Evolutionary conservation across 345 rosid genomes (phyloP), one percentile per base, ranked within the genome.

Genomic region (Melaleuca alternifolia): DNA sequence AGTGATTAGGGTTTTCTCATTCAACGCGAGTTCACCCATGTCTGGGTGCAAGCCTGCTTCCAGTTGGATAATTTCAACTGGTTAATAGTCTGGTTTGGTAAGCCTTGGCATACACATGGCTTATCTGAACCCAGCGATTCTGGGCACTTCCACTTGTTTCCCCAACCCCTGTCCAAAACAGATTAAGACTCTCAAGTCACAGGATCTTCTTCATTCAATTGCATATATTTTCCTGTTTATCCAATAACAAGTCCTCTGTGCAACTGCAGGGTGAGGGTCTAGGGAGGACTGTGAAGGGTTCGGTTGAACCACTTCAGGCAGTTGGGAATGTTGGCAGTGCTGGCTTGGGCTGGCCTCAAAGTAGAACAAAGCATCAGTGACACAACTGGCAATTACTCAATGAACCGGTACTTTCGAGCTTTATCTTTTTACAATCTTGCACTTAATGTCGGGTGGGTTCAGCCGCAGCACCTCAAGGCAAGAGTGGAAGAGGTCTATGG

Each of bases 281-380:
- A 26, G 97, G 99, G 65, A 92, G 89, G 87, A 88, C 89, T 18
- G 75, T 89, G 54, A 92, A 92, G 90, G 99, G 98, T 56, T 90
- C 93, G 92, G 89, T 93, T 13, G 93, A 92, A 88, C 98, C 98
- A 6, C 85, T 95, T 85, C 91, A 92, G 88, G 94, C 95, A 21
- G 91, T 89, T 53, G 95, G 99, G 83, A 95, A 95, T 87, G 88
- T 91, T 56, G 99, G 99, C 86, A 94, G 82, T 84, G 94, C 94
- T 62, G 99, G 99, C 37, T 77, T 96, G 53, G 98, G 98, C 12
- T 96, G 93, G 94, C 93, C 96, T 65, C 89, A 85, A 53, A 90
- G 88, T 77, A 91, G 93, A 90, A 88, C 85, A 50, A 87, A 85
- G 83, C 90, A 48, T 48, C 23, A 41, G 37, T 87, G 86, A 88